A percentile compares a stretch with the other conserved stretches of the same genome.
Conservation (phyloP, 805 yeast species). For the Wickerhamiella bombiphila region DNA sequence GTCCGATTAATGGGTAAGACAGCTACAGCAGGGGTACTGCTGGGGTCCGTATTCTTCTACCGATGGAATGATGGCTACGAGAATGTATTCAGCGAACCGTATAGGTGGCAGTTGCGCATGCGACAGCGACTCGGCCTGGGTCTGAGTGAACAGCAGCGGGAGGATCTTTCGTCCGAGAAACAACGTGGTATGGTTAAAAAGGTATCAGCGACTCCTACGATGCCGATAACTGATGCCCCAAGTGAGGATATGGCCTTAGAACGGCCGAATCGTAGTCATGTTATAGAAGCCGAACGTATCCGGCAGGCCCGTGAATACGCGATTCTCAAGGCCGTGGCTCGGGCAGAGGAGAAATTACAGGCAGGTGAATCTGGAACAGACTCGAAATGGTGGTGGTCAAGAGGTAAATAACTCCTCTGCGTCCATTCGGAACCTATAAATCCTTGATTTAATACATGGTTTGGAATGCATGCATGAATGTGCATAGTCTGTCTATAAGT, state of each 20-base stretch:
- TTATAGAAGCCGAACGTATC: conserved; percentile 58
- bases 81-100: conserved; percentile 54
- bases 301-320: conserved; percentile 55
- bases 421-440: no score
- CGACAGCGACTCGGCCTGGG: conserved; percentile 37
- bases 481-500: no score
- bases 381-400: no score
- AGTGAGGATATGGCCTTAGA: conserved; percentile 31
- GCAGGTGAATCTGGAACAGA: no score
- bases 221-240: conserved; percentile 27
- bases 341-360: conserved; percentile 26
- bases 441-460: no score
- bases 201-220: conserved; percentile 12
- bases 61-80: conserved; percentile 80
- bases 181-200: conserved; percentile 22
- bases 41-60: conserved; percentile 55
- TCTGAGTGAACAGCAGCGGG: conserved; percentile 43
- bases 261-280: conserved; percentile 57
- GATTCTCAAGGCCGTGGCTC: conserved; percentile 31
- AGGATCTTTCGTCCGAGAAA: conserved; percentile 35
- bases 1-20: conserved; percentile 41
- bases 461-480: no score
- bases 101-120: conserved; percentile 42
- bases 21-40: conserved; percentile 33
- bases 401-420: no score